Evolutionary conservation across 768 basidiomycete genomes (phyloP).

Genomic region (Russula dissimulans): DNA sequence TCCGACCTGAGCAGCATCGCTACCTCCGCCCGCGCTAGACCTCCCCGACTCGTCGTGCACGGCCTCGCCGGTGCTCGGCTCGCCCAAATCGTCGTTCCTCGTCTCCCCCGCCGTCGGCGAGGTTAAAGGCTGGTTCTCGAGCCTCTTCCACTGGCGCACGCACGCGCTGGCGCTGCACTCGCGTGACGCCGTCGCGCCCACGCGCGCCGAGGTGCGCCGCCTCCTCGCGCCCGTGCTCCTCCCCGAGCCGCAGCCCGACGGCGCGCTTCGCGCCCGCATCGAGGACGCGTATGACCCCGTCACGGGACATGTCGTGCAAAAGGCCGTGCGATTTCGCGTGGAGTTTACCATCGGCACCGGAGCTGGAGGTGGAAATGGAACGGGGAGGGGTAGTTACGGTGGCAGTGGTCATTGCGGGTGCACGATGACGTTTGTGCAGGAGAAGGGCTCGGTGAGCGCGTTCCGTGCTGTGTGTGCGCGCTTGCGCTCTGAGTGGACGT

Average conservation of each 20-base stretch:
- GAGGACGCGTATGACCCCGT: constrained; percentile 38
- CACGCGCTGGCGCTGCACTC: constrained; percentile 51
- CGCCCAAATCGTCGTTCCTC: constrained; percentile 30
- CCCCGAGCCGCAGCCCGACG: constrained; percentile 45
- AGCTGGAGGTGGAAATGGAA: constrained; percentile 19
- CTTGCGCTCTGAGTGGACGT: constrained; percentile 59
- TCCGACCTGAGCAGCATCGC: background rate
- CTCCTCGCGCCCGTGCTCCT: constrained; percentile 62
- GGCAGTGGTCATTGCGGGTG: constrained; percentile 36
- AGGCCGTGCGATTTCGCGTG: constrained; percentile 75
- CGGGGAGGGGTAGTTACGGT: constrained; percentile 22
- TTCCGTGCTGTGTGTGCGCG: constrained; percentile 72
- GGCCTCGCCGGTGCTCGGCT: constrained; percentile 41
- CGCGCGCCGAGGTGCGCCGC: constrained; percentile 53
- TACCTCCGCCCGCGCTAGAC: constrained; percentile 30
- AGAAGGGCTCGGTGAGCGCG: constrained; percentile 85
- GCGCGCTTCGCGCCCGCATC: constrained; percentile 42
- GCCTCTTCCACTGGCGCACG: constrained; percentile 86
- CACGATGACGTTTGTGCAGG: constrained; percentile 69
- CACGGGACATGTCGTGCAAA: constrained; percentile 41
- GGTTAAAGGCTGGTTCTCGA: constrained; percentile 92
- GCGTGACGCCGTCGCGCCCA: constrained; percentile 43
- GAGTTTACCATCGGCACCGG: constrained; percentile 45
- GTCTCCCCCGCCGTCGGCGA: constrained; percentile 72
- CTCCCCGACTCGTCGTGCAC: constrained; percentile 37